phyloP scores from a whole-genome alignment of 2,329 filamentous ascomycete genomes.

The Aspergillus flavus region DNA sequence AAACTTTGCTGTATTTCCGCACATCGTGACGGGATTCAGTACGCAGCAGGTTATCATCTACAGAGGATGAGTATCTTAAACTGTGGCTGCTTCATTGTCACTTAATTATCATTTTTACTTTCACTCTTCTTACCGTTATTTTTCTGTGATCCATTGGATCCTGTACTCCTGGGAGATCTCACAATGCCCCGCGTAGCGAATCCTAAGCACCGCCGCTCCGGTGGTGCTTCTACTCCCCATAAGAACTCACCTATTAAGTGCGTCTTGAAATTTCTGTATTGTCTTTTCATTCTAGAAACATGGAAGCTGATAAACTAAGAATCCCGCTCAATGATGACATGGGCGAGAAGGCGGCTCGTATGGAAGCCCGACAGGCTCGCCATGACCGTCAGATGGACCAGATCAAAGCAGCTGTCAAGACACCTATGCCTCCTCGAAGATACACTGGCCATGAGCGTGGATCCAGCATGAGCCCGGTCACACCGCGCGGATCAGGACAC shows the following conservation, averaged over 20 bases:
- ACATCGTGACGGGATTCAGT: not conserved
- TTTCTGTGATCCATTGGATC: conserved; percentile 6
- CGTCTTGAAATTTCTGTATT: conserved; percentile 16
- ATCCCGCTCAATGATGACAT: conserved; percentile 96
- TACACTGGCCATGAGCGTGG: conserved; percentile 39
- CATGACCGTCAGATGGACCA: conserved; percentile 92
- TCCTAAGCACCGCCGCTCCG: conserved; percentile 48
- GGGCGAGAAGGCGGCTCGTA: conserved; percentile 83
- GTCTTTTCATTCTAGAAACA: not conserved
- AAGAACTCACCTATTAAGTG: conserved; percentile 56
- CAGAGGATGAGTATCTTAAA: not conserved
- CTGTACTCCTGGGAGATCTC: conserved; percentile 29
- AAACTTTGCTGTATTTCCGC: not conserved
- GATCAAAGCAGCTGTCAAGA: conserved; percentile 72
- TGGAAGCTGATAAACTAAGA: conserved; percentile 49
- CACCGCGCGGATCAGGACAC: conserved; percentile 46
- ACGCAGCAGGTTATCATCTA: not conserved
- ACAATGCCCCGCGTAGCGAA: conserved; percentile 61
- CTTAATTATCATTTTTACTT: not conserved
- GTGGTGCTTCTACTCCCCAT: conserved; percentile 53
- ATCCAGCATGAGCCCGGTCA: conserved; percentile 51
- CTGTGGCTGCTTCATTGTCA: not conserved
- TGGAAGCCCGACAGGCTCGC: conserved; percentile 83
- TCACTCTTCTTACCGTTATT: not conserved
- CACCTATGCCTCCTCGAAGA: conserved; percentile 45